Evolutionary conservation across 1,284 basidiomycete genomes (phyloP), one percentile per base, ranked within the genome.

Genomic region (Golubevia sp.): DNA sequence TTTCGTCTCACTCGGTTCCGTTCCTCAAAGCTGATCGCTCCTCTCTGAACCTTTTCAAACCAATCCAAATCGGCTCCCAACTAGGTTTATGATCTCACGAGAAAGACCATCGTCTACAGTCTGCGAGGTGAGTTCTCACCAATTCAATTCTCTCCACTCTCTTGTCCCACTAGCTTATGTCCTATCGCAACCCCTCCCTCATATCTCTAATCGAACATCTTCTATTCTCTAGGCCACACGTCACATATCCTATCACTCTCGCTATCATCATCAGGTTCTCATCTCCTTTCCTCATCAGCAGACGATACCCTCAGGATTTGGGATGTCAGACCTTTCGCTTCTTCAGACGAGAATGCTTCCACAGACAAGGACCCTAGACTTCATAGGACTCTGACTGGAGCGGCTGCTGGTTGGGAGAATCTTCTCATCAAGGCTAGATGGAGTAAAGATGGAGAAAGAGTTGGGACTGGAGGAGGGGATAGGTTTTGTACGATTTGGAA

Each of bases 261-360:
- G 0, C 72, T 83, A 15, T 76, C 73, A 0, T 79, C 73, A 0
- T 72, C 75, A 0, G 82, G 81, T n/a, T 79, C 78, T 18, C 72
- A 77, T 55, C 66, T 84, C 8, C 62, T 82, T 11, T 73, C 75
- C 3, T 71, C 73, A 5, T 63, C 68, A 2, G 70, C 80, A 38
- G 82, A 84, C 61, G 77, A 79, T 56, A 75, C 76, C 0, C 52
- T 80, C 0, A 63, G 78, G 7, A 73, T 84, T 24, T 84, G 82
- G 82, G 82, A 84, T 50, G 77, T 84, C 2, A 66, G 77, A n/a
- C 82, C 82, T 1, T 84, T 82, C 57, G 82, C 79, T 34, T 61
- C 63, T 18, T 25, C 34, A 38, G 55, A 49, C 24, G 27, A 56
- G 7, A 44, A 55, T 20, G 56, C 48, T 27, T 54, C 52, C 23